phyloP scores from a whole-genome alignment of 2,329 filamentous ascomycete genomes.

The Macrophomina tecta region DNA sequence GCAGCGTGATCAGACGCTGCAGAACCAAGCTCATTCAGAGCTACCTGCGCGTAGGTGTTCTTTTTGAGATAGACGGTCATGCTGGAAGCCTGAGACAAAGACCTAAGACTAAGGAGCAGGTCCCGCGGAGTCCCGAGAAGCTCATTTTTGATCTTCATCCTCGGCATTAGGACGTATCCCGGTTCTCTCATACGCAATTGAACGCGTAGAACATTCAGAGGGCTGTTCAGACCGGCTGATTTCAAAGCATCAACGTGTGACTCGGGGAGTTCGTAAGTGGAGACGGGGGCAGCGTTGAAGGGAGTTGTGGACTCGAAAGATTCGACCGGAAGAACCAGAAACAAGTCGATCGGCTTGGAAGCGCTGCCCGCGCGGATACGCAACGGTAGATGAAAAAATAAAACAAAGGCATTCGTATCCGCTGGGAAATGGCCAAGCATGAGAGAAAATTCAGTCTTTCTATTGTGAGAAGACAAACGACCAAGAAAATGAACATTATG shows the following conservation, averaged over 20 bases:
- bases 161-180: conserved; percentile 17
- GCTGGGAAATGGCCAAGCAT: conserved; percentile 14
- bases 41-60: conserved; percentile 14
- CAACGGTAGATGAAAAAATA: conserved; percentile 10
- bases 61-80: conserved; percentile 17
- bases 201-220: not conserved
- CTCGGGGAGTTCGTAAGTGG: not conserved
- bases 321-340: conserved; percentile 6
- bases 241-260: not conserved
- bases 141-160: conserved; percentile 11
- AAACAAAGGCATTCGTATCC: conserved; percentile 6
- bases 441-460: conserved; percentile 22
- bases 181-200: not conserved
- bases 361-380: conserved; percentile 6
- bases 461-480: conserved; percentile 24
- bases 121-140: conserved; percentile 1
- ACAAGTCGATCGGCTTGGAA: conserved; percentile 14
- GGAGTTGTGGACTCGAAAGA: not conserved
- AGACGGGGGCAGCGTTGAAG: not conserved
- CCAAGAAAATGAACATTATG: conserved; percentile 13
- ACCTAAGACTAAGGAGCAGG: not conserved
- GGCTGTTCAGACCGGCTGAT: not conserved
- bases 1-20: not conserved
- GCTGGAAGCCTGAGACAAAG: not conserved
- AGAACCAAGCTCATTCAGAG: not conserved